phyloP scores from a whole-genome alignment of 257 asterid species.

The Mentha longifolia region DNA sequence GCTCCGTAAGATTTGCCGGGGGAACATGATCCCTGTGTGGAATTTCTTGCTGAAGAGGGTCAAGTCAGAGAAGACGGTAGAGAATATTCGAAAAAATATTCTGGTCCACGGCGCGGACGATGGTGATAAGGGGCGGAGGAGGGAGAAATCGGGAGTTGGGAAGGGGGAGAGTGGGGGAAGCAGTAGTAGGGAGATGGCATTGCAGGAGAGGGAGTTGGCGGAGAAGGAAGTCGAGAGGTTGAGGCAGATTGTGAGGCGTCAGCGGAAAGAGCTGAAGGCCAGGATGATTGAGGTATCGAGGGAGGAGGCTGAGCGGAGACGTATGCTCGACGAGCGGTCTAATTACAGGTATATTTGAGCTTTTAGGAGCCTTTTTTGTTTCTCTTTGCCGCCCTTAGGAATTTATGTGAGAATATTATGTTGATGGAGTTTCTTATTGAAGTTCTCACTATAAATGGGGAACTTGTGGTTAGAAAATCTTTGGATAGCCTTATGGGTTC shows the following conservation, averaged over 20 bases:
- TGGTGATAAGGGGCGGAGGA: conserved; percentile 57
- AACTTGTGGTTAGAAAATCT: conserved; percentile 15
- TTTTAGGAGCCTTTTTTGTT: neutral
- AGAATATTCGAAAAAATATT: conserved; percentile 81
- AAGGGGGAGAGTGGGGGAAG: conserved; percentile 49
- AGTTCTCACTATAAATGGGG: conserved; percentile 16
- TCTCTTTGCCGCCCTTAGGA: neutral
- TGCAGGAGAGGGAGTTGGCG: conserved; percentile 93
- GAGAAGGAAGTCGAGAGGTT: conserved; percentile 98
- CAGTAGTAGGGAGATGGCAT: conserved; percentile 78
- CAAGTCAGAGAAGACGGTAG: conserved; percentile 96
- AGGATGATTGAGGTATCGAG: conserved; percentile 94
- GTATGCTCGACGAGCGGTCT: conserved; percentile 90
- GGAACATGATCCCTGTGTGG: conserved; percentile 98
- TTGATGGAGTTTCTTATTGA: conserved; percentile 8
- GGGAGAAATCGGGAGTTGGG: conserved; percentile 52
- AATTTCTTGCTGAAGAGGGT: conserved; percentile 75
- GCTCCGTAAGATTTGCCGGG: conserved; percentile 86
- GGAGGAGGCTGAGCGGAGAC: conserved; percentile 95
- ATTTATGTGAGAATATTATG: neutral
- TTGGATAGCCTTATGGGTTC: neutral
- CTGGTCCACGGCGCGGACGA: conserved; percentile 83
- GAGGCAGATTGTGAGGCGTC: conserved; percentile 92
- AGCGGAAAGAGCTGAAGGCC: conserved; percentile 90
- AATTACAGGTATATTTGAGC: conserved; percentile 65